phyloP scores from a whole-genome alignment of 1,139 yeast genomes.

The Taphrina communis region DNA sequence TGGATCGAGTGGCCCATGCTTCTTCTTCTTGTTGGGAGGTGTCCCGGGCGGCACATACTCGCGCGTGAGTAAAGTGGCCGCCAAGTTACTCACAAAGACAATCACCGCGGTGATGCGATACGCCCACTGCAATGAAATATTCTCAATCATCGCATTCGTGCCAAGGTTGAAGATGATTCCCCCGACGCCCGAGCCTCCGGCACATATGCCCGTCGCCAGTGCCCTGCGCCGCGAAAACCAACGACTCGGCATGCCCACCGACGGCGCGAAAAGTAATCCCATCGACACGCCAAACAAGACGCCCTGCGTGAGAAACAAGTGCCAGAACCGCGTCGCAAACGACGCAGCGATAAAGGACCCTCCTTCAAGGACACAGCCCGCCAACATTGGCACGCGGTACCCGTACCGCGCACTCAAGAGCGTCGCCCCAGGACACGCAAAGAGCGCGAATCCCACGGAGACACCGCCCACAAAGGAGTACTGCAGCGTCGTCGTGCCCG shows the following conservation, averaged over 20 bases:
- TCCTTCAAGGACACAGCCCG: constrained; percentile 62
- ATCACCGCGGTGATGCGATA: constrained; percentile 63
- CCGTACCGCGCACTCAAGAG: constrained; percentile 46
- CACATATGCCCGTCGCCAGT: constrained; percentile 62
- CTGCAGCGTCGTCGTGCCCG: constrained; percentile 64
- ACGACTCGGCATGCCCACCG: constrained; percentile 61
- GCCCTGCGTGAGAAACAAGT: constrained; percentile 73
- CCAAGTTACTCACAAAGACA: constrained; percentile 52
- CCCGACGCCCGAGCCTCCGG: constrained; percentile 69
- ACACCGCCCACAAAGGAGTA: constrained; percentile 75
- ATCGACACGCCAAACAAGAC: constrained; percentile 67
- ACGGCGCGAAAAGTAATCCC: constrained; percentile 66
- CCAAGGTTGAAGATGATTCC: constrained; percentile 57
- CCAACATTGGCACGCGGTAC: constrained; percentile 49
- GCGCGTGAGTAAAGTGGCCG: constrained; percentile 57
- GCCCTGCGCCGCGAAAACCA: constrained; percentile 67
- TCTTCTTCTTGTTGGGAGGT: background rate
- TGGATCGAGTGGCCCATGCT: constrained; percentile 43
- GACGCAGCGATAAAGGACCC: constrained; percentile 69
- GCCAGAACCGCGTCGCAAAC: constrained; percentile 65
- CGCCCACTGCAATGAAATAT: constrained; percentile 70
- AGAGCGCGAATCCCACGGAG: constrained; percentile 64
- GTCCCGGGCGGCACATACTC: constrained; percentile 48
- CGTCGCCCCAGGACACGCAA: constrained; percentile 62
- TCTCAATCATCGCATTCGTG: constrained; percentile 54